Evolutionary conservation across 257 asterid genomes (phyloP).

Genomic region (Marsdenia floribunda): DNA sequence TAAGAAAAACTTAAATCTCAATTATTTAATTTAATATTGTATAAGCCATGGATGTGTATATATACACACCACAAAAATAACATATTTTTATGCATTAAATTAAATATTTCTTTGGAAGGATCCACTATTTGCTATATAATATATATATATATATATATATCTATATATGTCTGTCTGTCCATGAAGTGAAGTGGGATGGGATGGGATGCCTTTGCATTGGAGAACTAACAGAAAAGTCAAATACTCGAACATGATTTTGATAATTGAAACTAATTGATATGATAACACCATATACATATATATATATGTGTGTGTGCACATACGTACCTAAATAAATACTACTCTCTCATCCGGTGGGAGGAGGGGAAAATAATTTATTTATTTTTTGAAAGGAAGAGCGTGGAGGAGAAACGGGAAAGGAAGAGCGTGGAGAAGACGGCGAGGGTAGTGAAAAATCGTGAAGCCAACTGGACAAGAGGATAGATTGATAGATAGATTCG

Average conservation of each 20-base stretch:
- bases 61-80: not conserved
- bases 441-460: constrained; percentile 12
- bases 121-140: not conserved
- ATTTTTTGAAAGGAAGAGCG: not conserved
- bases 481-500: constrained; percentile 29
- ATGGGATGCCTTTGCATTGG: not conserved
- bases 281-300: not conserved
- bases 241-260: not conserved
- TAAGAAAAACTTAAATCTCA: too few relatives aligned
- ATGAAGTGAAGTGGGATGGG: not conserved
- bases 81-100: not conserved
- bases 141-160: not conserved
- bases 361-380: too few relatives aligned
- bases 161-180: not conserved
- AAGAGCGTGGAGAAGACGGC: not conserved
- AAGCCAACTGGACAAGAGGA: constrained; percentile 16
- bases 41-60: too few relatives aligned
- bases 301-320: too few relatives aligned
- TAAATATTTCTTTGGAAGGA: not conserved
- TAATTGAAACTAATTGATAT: not conserved
- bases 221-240: not conserved
- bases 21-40: too few relatives aligned
- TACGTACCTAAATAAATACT: too few relatives aligned
- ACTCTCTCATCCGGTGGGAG: too few relatives aligned
- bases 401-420: not conserved